Evolutionary conservation across 23 red algal species (phyloP).

Genomic region (Gracilariopsis chorda): DNA sequence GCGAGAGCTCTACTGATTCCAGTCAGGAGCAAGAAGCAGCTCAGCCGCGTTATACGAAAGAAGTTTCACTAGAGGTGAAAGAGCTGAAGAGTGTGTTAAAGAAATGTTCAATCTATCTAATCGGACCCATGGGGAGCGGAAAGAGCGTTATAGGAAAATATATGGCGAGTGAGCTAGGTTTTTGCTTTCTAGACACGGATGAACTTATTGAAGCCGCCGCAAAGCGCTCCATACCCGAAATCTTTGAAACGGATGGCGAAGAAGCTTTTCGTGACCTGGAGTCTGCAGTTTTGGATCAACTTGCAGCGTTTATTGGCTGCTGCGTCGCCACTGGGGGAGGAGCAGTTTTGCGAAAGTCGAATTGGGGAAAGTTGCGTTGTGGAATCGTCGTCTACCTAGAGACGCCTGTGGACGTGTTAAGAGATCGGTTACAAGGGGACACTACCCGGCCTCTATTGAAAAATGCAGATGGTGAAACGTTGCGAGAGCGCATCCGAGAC

Average conservation of each 20-base stretch:
- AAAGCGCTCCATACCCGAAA: constrained; percentile 54
- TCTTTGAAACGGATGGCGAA: constrained; percentile 86
- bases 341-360: constrained; percentile 60
- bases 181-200: constrained; percentile 84
- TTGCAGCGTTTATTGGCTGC: constrained; percentile 45
- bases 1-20: not conserved
- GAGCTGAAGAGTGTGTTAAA: constrained; percentile 41
- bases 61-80: not conserved
- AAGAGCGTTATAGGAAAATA: constrained; percentile 67
- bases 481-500: constrained; percentile 7
- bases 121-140: constrained; percentile 88
- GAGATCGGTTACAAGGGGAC: constrained; percentile 53
- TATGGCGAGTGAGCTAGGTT: constrained; percentile 57
- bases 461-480: not conserved
- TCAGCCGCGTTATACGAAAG: not conserved
- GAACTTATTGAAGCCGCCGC: constrained; percentile 55
- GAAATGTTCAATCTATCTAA: constrained; percentile 78
- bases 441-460: constrained; percentile 72
- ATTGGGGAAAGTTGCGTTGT: constrained; percentile 82
- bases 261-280: constrained; percentile 83
- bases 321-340: constrained; percentile 87
- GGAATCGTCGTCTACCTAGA: constrained; percentile 84
- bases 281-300: constrained; percentile 45
- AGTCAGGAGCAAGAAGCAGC: not conserved
- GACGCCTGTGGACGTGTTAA: constrained; percentile 54